Evolutionary conservation across 805 yeast species (phyloP), one percentile per base, ranked within the genome.

Genomic region (Brettanomyces custersianus): DNA sequence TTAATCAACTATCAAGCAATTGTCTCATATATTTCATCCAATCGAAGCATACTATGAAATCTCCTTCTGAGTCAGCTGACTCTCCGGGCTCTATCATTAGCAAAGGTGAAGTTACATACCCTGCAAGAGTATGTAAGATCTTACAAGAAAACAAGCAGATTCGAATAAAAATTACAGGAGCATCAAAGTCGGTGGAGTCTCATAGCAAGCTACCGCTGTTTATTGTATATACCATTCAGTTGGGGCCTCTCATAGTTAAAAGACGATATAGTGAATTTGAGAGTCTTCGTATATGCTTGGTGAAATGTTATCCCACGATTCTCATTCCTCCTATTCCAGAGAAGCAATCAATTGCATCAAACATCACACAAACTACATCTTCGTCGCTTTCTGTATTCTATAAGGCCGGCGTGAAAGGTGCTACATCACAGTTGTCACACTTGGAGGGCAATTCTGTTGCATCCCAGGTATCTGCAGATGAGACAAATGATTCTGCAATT

Each of bases 281-380:
- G 50, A 74, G 83, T 34, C 66, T 92, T 31, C 66, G 96, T 41
- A 79, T 74, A 28, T 70, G 81, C 4, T 63, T 92, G 17, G 65
- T 77, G 3, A 76, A 80, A 46, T 60, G 84, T 26, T 80, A 81
- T 44, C 96, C 98, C 3, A 75, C 92, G 3, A 54, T 77, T 4
- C 71, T 92, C 3, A 74, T 92, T 4, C 98, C 98, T 5, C 96
- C 97, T 1, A 90, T 92, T 8, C 98, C 98, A 0, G 82, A 79
- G 55, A 83, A 83, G 54, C 90, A 82, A 54, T 68, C 83, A 12
- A 54, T 82, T 44, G 51, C 49, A 10, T 57, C 64, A 4, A 59
- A 53, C 37, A 42, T 58, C 19, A 47, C 54, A 10, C 43, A 54
- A 12, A 54, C 58, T 2, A 55, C 60, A 6, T 43, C 55, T 11